A percentile compares a stretch with the other conserved stretches of the same genome.
Evolutionary conservation across 2,329 filamentous ascomycete species (phyloP).

Genomic region (Botrytis hyacinthi): DNA sequence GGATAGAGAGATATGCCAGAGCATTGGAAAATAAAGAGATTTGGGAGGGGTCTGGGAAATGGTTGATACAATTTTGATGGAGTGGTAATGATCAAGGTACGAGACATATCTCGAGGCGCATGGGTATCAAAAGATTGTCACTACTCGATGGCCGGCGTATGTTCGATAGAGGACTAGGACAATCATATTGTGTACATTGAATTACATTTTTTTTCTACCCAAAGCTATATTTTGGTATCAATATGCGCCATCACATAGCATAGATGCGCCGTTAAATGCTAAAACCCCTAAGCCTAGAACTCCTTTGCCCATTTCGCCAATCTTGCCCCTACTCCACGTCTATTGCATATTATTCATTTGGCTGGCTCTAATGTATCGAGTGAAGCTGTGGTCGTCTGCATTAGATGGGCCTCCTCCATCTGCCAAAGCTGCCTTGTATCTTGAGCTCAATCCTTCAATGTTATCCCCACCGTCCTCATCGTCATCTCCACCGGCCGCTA

Average conservation of each 20-base stretch:
- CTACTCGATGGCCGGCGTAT: slow-evolving; percentile 12
- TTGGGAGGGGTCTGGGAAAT: slow-evolving; percentile 7
- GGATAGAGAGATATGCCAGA: neutral
- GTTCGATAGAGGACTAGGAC: neutral
- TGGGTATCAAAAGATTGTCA: slow-evolving; percentile 17
- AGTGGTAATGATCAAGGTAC: slow-evolving; percentile 12
- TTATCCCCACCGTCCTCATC: slow-evolving; percentile 42
- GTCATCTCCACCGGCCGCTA: slow-evolving; percentile 58
- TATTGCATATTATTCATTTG: slow-evolving; percentile 32
- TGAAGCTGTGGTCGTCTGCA: slow-evolving; percentile 39
- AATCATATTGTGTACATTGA: slow-evolving; percentile 9
- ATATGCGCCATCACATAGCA: slow-evolving; percentile 27
- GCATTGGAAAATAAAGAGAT: slow-evolving; percentile 4
- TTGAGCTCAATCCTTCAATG: slow-evolving; percentile 65
- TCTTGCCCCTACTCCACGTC: slow-evolving; percentile 26
- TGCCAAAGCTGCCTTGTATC: slow-evolving; percentile 74
- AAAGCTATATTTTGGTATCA: slow-evolving; percentile 18
- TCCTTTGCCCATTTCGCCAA: slow-evolving; percentile 16
- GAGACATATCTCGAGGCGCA: slow-evolving; percentile 22
- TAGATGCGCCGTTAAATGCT: slow-evolving; percentile 37
- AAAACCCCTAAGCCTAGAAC: slow-evolving; percentile 28
- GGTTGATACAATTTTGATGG: slow-evolving; percentile 5
- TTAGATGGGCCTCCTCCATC: slow-evolving; percentile 47
- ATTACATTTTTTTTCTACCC: slow-evolving; percentile 13
- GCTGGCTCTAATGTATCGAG: slow-evolving; percentile 38